These are phyloP conservation scores for Kernera saxatilis DNA, from an alignment of 345 rosid genomes.

Conservation along the genomic window DNA sequence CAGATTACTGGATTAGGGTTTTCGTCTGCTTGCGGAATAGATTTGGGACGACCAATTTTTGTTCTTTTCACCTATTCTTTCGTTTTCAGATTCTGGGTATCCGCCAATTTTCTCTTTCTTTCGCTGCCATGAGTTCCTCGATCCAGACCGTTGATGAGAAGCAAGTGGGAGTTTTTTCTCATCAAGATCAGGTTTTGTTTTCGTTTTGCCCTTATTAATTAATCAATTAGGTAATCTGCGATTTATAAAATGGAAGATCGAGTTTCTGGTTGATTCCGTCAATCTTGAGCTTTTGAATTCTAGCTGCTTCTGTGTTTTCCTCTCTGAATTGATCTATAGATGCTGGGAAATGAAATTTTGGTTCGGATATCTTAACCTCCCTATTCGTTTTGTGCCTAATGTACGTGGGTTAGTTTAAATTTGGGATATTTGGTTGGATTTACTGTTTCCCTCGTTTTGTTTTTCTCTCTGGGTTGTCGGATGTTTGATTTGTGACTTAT, in stretches of 20 bases:
- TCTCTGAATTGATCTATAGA: neutral
- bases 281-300: neutral
- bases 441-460: neutral
- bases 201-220: neutral
- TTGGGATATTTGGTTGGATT: neutral
- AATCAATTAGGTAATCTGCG: neutral
- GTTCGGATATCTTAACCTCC: neutral
- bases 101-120: neutral
- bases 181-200: constrained; percentile 25
- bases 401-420: neutral
- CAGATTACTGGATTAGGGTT: constrained; percentile 9
- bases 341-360: neutral
- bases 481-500: neutral
- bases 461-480: neutral
- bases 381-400: neutral
- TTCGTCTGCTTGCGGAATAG: neutral
- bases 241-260: neutral
- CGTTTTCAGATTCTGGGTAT: neutral
- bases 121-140: constrained; percentile 29
- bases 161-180: constrained; percentile 14
- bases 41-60: neutral
- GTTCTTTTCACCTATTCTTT: neutral
- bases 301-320: neutral
- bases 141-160: constrained; percentile 30
- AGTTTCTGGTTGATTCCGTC: neutral